phyloP scores from a whole-genome alignment of 1,139 yeast species.

The Petasospora rhodanensis region DNA sequence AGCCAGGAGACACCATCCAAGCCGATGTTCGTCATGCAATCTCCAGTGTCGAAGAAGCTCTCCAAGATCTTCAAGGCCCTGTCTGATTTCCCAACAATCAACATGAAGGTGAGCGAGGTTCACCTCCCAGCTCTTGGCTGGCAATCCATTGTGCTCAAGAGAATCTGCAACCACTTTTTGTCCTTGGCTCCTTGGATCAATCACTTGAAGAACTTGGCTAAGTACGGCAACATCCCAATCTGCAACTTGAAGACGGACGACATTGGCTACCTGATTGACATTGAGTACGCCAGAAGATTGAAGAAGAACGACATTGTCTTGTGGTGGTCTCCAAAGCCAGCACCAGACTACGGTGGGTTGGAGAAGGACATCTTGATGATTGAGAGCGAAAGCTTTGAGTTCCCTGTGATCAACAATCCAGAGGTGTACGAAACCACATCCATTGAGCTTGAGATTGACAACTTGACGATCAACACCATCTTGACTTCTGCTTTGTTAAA shows the following conservation, averaged over 20 bases:
- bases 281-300: constrained; percentile 78
- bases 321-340: constrained; percentile 89
- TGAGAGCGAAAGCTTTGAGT: constrained; percentile 55
- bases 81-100: constrained; percentile 60
- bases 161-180: constrained; percentile 67
- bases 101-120: constrained; percentile 51
- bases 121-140: constrained; percentile 79
- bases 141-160: constrained; percentile 69
- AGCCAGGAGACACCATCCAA: constrained; percentile 68
- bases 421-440: constrained; percentile 78
- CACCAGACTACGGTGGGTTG: constrained; percentile 83
- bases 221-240: constrained; percentile 76
- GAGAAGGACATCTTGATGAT: constrained; percentile 52
- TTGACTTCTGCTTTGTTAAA: constrained; percentile 79
- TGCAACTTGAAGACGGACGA: constrained; percentile 80
- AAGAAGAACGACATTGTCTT: constrained; percentile 61
- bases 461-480: constrained; percentile 79
- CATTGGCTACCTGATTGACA: constrained; percentile 74
- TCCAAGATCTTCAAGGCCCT: constrained; percentile 40
- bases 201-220: constrained; percentile 61
- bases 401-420: constrained; percentile 73
- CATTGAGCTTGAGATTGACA: constrained; percentile 73
- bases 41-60: constrained; percentile 54
- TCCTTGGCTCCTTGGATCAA: constrained; percentile 72
- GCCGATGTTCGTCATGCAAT: constrained; percentile 66